Evolutionary conservation across 1,139 yeast species (phyloP).

Genomic region (Blastobotrys aristatus): DNA sequence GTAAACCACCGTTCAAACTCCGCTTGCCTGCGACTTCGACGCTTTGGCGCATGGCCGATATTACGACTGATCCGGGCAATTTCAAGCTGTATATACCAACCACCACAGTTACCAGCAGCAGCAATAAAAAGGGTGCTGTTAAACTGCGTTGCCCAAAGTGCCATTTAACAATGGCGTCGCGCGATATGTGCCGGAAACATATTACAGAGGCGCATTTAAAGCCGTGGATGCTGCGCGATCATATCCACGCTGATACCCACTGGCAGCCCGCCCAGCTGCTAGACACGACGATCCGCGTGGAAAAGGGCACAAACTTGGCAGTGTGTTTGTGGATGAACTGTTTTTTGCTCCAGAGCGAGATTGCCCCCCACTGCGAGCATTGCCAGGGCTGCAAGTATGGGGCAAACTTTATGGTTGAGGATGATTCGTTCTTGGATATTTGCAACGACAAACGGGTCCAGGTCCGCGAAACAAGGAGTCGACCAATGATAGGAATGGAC

Average conservation of each 20-base stretch:
- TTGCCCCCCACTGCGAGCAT: background rate
- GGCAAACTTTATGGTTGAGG: background rate
- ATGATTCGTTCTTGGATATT: background rate
- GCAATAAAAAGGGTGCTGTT: no score
- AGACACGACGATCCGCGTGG: constrained; percentile 4
- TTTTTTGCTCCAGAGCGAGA: background rate
- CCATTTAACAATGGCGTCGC: no score
- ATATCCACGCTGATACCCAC: background rate
- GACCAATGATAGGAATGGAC: constrained; percentile 4
- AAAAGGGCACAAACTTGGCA: constrained; percentile 1
- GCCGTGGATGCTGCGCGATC: constrained; percentile 4
- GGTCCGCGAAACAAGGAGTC: background rate
- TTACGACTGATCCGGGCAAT: no score
- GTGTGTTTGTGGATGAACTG: constrained; percentile 6
- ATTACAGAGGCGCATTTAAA: background rate
- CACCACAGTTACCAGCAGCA: no score
- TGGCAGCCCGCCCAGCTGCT: background rate
- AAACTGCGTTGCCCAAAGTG: no score
- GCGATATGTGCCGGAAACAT: no score
- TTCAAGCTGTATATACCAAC: no score
- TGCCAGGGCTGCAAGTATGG: background rate
- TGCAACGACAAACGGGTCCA: background rate
- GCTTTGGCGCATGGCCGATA: background rate
- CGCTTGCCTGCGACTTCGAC: background rate
- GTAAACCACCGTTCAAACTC: no score